A percentile compares a stretch with the other conserved stretches of the same genome.
These are phyloP conservation scores for Evernia prunastri DNA, from an alignment of 495 filamentous ascomycete species.

Conservation along the genomic window DNA sequence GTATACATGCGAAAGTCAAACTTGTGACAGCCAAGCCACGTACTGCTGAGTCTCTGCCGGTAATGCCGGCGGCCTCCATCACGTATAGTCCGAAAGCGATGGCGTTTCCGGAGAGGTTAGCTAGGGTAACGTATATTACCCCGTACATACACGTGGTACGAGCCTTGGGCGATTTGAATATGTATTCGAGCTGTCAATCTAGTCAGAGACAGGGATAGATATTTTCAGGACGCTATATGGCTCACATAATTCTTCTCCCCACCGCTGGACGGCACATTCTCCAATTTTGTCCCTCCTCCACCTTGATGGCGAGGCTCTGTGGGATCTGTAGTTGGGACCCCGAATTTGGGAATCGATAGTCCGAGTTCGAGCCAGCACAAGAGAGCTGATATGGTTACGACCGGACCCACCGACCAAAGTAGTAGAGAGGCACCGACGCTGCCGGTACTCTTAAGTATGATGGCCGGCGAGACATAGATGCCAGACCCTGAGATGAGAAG, in stretches of 20 bases:
- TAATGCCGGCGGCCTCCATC: conserved; percentile 28
- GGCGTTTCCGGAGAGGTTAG: conserved; percentile 45
- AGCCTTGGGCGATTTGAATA: conserved; percentile 34
- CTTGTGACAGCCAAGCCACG: conserved; percentile 40
- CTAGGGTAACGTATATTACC: conserved; percentile 42
- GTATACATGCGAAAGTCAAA: conserved; percentile 37
- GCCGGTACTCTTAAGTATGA: conserved; percentile 32
- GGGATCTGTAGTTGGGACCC: neutral
- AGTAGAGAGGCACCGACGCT: conserved; percentile 36
- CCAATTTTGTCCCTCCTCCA: conserved; percentile 5
- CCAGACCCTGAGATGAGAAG: conserved; percentile 32
- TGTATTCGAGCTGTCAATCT: conserved; percentile 40
- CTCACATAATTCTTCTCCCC: conserved; percentile 49
- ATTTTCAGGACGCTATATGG: conserved; percentile 11
- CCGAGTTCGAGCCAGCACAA: conserved; percentile 40
- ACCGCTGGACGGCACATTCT: conserved; percentile 40
- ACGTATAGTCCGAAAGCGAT: conserved; percentile 39
- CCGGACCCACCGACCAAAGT: conserved; percentile 35
- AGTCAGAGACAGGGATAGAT: too few relatives aligned
- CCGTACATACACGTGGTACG: conserved; percentile 41
- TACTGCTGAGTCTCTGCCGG: conserved; percentile 25
- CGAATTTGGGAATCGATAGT: conserved; percentile 39
- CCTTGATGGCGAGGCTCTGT: conserved; percentile 5
- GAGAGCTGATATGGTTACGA: conserved; percentile 34
- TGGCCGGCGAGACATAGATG: conserved; percentile 34